These are phyloP conservation scores for Cucumis hystrix DNA, from an alignment of 306 rosid genomes.

Conservation along the genomic window DNA sequence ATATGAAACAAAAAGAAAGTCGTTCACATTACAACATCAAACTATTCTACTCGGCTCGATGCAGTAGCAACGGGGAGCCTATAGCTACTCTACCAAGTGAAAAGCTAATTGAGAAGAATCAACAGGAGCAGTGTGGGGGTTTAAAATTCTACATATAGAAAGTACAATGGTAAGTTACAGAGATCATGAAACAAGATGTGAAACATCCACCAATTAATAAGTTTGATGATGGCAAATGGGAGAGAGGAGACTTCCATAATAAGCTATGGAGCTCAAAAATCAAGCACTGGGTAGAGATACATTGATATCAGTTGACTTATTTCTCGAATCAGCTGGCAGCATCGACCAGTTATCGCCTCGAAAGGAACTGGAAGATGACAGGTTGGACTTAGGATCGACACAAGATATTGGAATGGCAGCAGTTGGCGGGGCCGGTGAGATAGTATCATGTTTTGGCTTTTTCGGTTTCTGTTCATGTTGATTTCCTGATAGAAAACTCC, in stretches of 20 bases:
- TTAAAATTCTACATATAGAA: neutral
- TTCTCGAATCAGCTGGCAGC: slow-evolving; percentile 27
- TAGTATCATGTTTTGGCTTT: slow-evolving; percentile 56
- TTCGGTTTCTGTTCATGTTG: slow-evolving; percentile 77
- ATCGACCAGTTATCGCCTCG: slow-evolving; percentile 43
- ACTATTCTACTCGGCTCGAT: slow-evolving; percentile 23
- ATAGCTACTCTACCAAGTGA: slow-evolving; percentile 4
- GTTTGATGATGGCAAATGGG: slow-evolving; percentile 1
- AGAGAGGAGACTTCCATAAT: neutral
- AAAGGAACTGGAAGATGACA: slow-evolving; percentile 32
- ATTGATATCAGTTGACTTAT: slow-evolving; percentile 42
- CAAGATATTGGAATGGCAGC: slow-evolving; percentile 36
- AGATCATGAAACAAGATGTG: neutral
- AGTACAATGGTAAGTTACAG: slow-evolving; percentile 1
- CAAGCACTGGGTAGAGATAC: slow-evolving; percentile 14
- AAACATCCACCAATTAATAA: neutral
- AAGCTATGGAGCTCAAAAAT: neutral
- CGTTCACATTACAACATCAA: slow-evolving; percentile 39
- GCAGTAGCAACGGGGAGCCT: neutral
- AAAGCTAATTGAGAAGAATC: neutral
- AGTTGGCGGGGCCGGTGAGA: slow-evolving; percentile 27
- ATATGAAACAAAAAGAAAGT: slow-evolving; percentile 20
- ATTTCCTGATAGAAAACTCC: slow-evolving; percentile 90
- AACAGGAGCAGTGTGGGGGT: neutral
- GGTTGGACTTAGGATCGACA: slow-evolving; percentile 37